Percentiles rank a stretch among this genome's conserved stretches.
Conservation (phyloP, 2,329 filamentous ascomycete species). For the Colletotrichum gigasporum region DNA sequence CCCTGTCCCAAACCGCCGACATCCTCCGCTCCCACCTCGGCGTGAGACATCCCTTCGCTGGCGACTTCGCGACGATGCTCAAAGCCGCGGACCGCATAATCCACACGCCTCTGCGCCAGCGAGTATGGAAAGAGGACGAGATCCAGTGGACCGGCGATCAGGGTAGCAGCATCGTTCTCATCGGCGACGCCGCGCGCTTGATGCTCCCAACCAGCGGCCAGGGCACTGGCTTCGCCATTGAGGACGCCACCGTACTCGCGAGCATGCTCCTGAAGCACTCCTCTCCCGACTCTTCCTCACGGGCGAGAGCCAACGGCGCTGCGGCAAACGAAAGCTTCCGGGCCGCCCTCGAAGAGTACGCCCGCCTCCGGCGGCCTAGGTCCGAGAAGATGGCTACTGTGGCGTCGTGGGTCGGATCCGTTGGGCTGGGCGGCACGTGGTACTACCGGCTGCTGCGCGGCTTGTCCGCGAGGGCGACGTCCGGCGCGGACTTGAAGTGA, state of each 20-base stretch:
- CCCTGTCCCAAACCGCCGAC: not conserved
- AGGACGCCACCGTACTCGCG: slow-evolving; percentile 38
- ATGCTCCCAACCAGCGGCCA: slow-evolving; percentile 39
- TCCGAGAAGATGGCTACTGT: slow-evolving; percentile 36
- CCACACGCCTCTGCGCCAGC: slow-evolving; percentile 36
- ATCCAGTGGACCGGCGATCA: slow-evolving; percentile 32
- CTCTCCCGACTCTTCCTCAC: not conserved
- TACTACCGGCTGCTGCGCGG: slow-evolving; percentile 34
- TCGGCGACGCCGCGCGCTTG: slow-evolving; percentile 36
- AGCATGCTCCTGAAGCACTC: slow-evolving; percentile 28
- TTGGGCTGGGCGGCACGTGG: slow-evolving; percentile 31
- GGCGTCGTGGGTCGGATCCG: slow-evolving; percentile 27
- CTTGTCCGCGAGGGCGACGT: not conserved
- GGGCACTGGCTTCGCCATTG: slow-evolving; percentile 38
- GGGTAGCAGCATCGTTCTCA: slow-evolving; percentile 31
- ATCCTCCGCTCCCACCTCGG: slow-evolving; percentile 11
- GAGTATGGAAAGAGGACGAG: slow-evolving; percentile 36
- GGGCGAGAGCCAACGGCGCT: rapidly evolving
- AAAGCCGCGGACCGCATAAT: slow-evolving; percentile 36
- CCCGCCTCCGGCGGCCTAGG: slow-evolving; percentile 29
- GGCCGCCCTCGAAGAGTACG: slow-evolving; percentile 34
- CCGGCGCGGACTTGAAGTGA: slow-evolving; percentile 23
- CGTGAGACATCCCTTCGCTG: slow-evolving; percentile 35
- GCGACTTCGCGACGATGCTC: slow-evolving; percentile 33
- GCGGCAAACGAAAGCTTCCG: not conserved